Evolutionary conservation across 108 stramenopile species (phyloP).

Genomic region (Conticribra weissflogii): DNA sequence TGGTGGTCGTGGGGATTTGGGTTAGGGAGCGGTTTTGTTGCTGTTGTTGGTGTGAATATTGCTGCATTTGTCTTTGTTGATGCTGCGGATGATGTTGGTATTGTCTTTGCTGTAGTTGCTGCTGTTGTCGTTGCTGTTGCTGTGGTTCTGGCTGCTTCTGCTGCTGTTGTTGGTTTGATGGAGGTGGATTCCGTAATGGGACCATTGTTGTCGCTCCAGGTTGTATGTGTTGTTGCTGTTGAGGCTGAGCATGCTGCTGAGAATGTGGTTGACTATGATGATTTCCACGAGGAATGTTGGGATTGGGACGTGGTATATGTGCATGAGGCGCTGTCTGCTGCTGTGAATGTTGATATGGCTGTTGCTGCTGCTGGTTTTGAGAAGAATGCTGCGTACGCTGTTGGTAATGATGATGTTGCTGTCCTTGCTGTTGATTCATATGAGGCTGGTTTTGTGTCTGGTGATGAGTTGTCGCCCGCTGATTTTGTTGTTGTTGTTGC

Average conservation of each 20-base stretch:
- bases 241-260: slow-evolving; percentile 12
- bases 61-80: slow-evolving; percentile 14
- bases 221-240: slow-evolving; percentile 12
- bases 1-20: background rate
- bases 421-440: slow-evolving; percentile 12
- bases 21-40: slow-evolving; percentile 1
- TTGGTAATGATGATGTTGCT: slow-evolving; percentile 17
- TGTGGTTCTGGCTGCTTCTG: slow-evolving; percentile 14
- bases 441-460: background rate
- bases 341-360: slow-evolving; percentile 4
- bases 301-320: background rate
- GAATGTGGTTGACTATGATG: slow-evolving; percentile 1
- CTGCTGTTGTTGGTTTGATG: slow-evolving; percentile 9
- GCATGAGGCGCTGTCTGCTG: background rate
- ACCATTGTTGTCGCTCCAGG: background rate
- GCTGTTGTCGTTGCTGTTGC: slow-evolving; percentile 22
- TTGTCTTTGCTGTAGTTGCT: slow-evolving; percentile 6
- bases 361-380: background rate
- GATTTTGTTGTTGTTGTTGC: slow-evolving; percentile 20
- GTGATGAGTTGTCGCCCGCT: slow-evolving; percentile 19
- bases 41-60: slow-evolving; percentile 4
- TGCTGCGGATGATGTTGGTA: slow-evolving; percentile 7
- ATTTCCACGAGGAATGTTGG: background rate
- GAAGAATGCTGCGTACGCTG: slow-evolving; percentile 5
- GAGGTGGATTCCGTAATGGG: slow-evolving; percentile 1